Evolutionary conservation across 352 stramenopile genomes (phyloP).

Genomic region (Pythium insidiosum): DNA sequence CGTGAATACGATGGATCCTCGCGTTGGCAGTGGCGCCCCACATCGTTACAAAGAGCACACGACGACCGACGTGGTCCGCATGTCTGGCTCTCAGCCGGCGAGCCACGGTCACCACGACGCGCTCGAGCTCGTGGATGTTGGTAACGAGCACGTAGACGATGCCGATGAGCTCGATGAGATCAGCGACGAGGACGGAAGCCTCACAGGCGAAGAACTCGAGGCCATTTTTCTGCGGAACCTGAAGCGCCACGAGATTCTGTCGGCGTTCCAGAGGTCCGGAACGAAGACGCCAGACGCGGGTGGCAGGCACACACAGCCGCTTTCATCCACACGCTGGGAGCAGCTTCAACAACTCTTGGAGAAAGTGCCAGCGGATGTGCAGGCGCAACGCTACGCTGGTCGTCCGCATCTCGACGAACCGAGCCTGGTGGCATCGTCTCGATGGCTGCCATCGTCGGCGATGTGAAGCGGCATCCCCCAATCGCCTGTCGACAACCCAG

Average conservation of each 20-base stretch:
- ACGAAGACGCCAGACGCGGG: conserved; percentile 1
- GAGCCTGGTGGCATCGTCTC: conserved; percentile 33
- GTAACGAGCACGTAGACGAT: conserved; percentile 1
- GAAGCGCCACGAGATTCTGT: conserved; percentile 48
- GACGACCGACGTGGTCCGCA: too few relatives aligned
- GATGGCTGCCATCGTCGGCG: conserved; percentile 30
- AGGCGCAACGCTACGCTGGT: neutral
- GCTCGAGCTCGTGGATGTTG: too few relatives aligned
- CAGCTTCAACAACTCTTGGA: conserved; percentile 29
- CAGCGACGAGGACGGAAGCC: conserved; percentile 12
- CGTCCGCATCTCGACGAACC: conserved; percentile 10
- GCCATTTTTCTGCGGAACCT: conserved; percentile 57
- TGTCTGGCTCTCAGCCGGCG: too few relatives aligned
- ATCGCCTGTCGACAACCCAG: too few relatives aligned
- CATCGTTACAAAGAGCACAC: neutral
- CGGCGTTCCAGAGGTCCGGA: conserved; percentile 29
- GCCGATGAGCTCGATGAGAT: too few relatives aligned
- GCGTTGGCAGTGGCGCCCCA: neutral
- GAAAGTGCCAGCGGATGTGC: conserved; percentile 9
- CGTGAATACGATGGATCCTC: conserved; percentile 8
- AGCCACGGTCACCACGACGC: too few relatives aligned
- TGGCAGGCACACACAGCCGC: too few relatives aligned
- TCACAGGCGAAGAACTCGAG: conserved; percentile 39
- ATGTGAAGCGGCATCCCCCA: too few relatives aligned
- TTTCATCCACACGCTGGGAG: conserved; percentile 7